phyloP scores from a whole-genome alignment of 305 asterid genomes.

The Solanum hybrid region DNA sequence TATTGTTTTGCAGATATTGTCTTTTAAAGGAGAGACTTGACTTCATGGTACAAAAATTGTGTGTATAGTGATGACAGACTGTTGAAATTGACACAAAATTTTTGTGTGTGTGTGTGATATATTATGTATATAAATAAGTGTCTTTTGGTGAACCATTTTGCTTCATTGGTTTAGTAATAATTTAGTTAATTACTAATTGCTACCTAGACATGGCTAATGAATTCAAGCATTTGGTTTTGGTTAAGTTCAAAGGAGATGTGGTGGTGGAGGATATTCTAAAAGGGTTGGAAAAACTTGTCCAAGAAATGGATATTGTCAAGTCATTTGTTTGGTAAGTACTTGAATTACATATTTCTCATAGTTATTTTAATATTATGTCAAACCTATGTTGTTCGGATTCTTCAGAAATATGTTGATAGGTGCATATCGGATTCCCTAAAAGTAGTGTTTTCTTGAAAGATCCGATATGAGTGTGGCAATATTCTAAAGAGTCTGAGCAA shows the following conservation, averaged over 20 bases:
- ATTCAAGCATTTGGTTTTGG: conserved; percentile 83
- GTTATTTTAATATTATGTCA: not conserved
- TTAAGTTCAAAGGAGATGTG: conserved; percentile 68
- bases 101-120: not conserved
- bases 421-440: accelerated
- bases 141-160: conserved; percentile 7
- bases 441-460: not conserved
- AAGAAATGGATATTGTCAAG: conserved; percentile 61
- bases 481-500: too few species aligned
- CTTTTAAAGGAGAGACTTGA: conserved; percentile 30
- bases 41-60: conserved; percentile 31
- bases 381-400: not conserved
- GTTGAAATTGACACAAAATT: not conserved
- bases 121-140: not conserved
- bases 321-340: conserved; percentile 71
- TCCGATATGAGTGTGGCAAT: not conserved
- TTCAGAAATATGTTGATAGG: not conserved
- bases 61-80: conserved; percentile 16
- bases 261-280: conserved; percentile 51
- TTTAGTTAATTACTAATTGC: not conserved
- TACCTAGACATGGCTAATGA: conserved; percentile 38
- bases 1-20: conserved; percentile 34
- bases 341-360: not conserved
- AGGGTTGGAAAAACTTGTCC: conserved; percentile 68
- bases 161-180: conserved; percentile 1